Base-by-base conservation (phyloP, 2,329 filamentous ascomycete genomes). In the Dichotomopilus funicola region DNA sequence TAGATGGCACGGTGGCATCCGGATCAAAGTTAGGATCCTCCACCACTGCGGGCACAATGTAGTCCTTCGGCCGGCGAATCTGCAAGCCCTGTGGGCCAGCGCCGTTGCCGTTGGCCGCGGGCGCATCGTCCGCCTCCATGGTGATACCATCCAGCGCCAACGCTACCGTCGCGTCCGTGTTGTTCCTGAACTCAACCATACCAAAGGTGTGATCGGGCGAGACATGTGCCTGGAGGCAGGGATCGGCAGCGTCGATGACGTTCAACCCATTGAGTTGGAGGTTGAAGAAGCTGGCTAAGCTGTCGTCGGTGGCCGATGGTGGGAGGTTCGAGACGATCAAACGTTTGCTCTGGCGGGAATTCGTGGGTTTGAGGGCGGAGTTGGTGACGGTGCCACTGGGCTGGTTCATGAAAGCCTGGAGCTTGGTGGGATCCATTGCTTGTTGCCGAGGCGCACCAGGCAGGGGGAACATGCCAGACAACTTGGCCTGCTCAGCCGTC, bases 381-480 rank as follows among this genome's bases (percentile, higher is more conserved):
- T 82, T 89, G 59, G 82, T 87, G 56, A 81, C 74, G 66, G 85
- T 75, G 53, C 86, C 86, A 53, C 83, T 83, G 11, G 92, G 88
- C 68, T 95, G 91, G 70, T 89, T 91, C 83, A 96, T 95, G 71
- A 99, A 95, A 27, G 92, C 91, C 70, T 96, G 91, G 48, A 99
- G 80, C 71, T 92, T 92, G 65, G 84, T 89, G 12, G 92, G 91
- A 64, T 99, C 94, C 86, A 97, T 94, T 37, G 90, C 87, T 67
- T 96, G 91, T 71, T 96, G 91, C 64, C 94, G 85, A 53, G 94
- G 94, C 59, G 94, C 94, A 62, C 94, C 94, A 3, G 94, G 94
- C 46, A 99, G 83, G 58, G 95, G 91, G 76, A 99, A 99, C 94
- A 99, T 96, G 76, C 92, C 87, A 63, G 95, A 99, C 45, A 99